Percentiles rank a stretch among this genome's conserved stretches.
Conservation (phyloP, 805 yeast species). For the Naumovozyma baii region DNA sequence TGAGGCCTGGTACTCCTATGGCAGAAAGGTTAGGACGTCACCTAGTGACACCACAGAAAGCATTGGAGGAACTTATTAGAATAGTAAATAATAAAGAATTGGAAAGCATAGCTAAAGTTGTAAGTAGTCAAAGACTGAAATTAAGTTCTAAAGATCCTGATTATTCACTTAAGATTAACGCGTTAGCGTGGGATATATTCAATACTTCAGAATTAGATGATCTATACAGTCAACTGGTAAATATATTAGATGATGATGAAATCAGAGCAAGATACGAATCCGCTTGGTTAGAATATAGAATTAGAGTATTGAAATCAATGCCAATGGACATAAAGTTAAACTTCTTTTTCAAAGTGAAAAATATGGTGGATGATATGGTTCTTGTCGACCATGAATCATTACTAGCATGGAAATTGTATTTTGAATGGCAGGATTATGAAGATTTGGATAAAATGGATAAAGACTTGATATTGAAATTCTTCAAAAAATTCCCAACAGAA, state of each 20-base stretch:
- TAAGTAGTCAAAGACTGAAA: conserved; percentile 41
- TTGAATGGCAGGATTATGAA: conserved; percentile 62
- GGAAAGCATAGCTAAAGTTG: conserved; percentile 31
- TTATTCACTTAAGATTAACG: conserved; percentile 32
- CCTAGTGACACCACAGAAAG: conserved; percentile 39
- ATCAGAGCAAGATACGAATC: conserved; percentile 52
- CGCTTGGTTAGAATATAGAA: conserved; percentile 46
- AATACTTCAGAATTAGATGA: conserved; percentile 41
- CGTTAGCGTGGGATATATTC: conserved; percentile 40
- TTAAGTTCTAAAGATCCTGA: conserved; percentile 36
- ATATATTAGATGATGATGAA: conserved; percentile 51
- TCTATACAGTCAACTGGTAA: conserved; percentile 47
- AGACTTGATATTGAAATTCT: conserved; percentile 39
- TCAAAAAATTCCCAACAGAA: conserved; percentile 46
- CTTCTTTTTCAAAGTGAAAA: conserved; percentile 37
- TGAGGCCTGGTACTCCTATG: conserved; percentile 48
- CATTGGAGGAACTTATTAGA: conserved; percentile 36
- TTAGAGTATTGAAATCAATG: conserved; percentile 42
- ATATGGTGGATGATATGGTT: conserved; percentile 63
- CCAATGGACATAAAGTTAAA: conserved; percentile 37
- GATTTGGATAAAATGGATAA: conserved; percentile 42
- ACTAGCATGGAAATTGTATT: conserved; percentile 61
- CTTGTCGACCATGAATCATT: conserved; percentile 51
- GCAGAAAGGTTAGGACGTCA: conserved; percentile 43
- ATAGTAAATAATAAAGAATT: conserved; percentile 35